Percentiles rank a stretch among this genome's conserved stretches.
phyloP scores from a whole-genome alignment of 2,329 filamentous ascomycete genomes.

The Aspergillus sp. region DNA sequence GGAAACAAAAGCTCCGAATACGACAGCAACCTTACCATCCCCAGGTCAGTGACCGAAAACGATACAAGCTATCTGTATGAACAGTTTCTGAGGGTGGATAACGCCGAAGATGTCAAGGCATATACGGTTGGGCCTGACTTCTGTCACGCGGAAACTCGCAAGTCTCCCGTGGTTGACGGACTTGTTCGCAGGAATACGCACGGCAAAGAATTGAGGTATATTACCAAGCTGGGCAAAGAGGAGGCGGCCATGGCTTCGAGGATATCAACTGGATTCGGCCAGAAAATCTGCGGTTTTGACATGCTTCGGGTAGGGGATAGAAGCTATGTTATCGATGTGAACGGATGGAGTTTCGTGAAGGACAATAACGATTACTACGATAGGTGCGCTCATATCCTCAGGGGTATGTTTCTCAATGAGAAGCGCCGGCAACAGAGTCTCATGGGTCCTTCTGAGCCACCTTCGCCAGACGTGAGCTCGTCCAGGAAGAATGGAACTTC shows the following conservation, averaged over 20 bases:
- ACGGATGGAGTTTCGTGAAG: slow-evolving; percentile 99
- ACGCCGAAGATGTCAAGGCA: slow-evolving; percentile 95
- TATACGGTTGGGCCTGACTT: slow-evolving; percentile 91
- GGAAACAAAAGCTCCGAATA: slow-evolving; percentile 99
- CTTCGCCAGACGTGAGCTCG: slow-evolving; percentile 23
- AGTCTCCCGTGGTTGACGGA: slow-evolving; percentile 94
- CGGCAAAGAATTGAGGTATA: slow-evolving; percentile 92
- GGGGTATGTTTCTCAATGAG: slow-evolving; percentile 78
- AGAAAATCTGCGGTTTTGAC: slow-evolving; percentile 93
- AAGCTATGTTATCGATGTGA: slow-evolving; percentile 97
- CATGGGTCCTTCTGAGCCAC: slow-evolving; percentile 24
- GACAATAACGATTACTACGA: slow-evolving; percentile 99
- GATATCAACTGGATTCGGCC: slow-evolving; percentile 85
- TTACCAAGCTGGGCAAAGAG: slow-evolving; percentile 70
- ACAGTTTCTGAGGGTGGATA: slow-evolving; percentile 92
- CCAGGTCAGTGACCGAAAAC: slow-evolving; percentile 71
- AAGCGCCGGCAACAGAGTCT: slow-evolving; percentile 38
- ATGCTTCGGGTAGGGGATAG: slow-evolving; percentile 76
- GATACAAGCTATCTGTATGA: slow-evolving; percentile 89
- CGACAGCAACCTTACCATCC: slow-evolving; percentile 64
- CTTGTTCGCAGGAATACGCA: slow-evolving; percentile 93
- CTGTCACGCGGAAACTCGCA: slow-evolving; percentile 93
- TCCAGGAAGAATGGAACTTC: slow-evolving; percentile 33
- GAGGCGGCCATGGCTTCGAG: slow-evolving; percentile 81
- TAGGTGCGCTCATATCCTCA: slow-evolving; percentile 74